These are phyloP conservation scores for Termitomyces sp. DNA, from an alignment of 768 basidiomycete species.

Conservation along the genomic window DNA sequence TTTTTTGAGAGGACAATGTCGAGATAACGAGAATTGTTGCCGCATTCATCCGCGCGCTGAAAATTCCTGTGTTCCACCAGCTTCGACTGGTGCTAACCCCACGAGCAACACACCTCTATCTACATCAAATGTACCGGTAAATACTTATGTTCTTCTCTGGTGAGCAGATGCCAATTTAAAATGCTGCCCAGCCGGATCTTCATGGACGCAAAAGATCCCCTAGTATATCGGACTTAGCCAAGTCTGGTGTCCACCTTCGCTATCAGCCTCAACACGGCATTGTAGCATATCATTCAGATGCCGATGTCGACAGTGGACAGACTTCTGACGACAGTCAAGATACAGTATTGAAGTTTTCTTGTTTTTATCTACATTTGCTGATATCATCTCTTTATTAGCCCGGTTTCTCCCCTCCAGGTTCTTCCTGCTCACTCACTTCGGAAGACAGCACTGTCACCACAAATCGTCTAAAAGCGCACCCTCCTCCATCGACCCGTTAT, in stretches of 20 bases:
- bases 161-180: neutral
- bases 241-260: neutral
- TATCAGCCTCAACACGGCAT: slow-evolving; percentile 3
- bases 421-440: slow-evolving; percentile 8
- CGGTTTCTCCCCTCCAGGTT: neutral
- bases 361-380: neutral
- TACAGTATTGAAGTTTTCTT: neutral
- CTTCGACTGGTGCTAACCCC: neutral
- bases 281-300: neutral
- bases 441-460: neutral
- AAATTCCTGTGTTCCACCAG: neutral
- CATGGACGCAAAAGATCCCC: too few species aligned
- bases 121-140: neutral
- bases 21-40: neutral
- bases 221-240: neutral
- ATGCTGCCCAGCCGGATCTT: too few species aligned
- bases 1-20: slow-evolving; percentile 4
- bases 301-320: neutral
- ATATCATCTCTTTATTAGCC: neutral
- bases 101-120: neutral
- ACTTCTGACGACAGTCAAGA: slow-evolving; percentile 9
- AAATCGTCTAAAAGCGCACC: neutral
- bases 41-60: slow-evolving; percentile 12
- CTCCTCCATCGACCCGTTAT: slow-evolving; percentile 2
- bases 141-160: neutral